phyloP scores from a whole-genome alignment of 106 monocot species.

The Acanthochlamys bracteata region DNA sequence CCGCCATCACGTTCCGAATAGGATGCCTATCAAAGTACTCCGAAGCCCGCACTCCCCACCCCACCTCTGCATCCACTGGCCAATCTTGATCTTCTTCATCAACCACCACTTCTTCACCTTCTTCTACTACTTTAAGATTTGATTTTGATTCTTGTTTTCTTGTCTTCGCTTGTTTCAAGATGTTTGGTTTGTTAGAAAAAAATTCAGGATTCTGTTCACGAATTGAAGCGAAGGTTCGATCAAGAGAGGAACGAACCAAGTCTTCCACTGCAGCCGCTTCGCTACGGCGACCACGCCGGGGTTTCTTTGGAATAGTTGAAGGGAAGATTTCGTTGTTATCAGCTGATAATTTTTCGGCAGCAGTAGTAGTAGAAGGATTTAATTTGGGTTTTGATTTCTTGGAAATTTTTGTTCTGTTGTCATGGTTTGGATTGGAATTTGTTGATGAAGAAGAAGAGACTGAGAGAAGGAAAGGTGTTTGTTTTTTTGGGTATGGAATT shows the following conservation, averaged over 20 bases:
- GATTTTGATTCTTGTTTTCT: conserved; percentile 1
- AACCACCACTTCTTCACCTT: conserved; percentile 20
- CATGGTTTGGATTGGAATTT: too few species aligned
- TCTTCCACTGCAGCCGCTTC: conserved; percentile 90
- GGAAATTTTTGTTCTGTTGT: too few species aligned
- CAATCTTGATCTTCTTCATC: conserved; percentile 79
- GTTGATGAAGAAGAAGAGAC: too few species aligned
- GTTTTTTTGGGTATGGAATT: too few species aligned
- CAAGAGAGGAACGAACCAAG: conserved; percentile 58
- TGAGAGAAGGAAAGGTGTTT: too few species aligned
- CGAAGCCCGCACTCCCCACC: conserved; percentile 85
- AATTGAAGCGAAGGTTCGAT: conserved; percentile 56
- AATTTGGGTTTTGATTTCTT: too few species aligned
- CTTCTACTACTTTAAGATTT: conserved; percentile 4
- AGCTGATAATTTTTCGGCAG: too few species aligned
- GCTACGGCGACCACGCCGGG: conserved; percentile 61
- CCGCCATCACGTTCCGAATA: conserved; percentile 79
- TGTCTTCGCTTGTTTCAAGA: conserved; percentile 39
- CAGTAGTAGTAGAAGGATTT: too few species aligned
- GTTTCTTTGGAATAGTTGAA: conserved; percentile 38
- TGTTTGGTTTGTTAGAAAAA: conserved; percentile 36
- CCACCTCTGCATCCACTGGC: conserved; percentile 88
- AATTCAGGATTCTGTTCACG: conserved; percentile 37
- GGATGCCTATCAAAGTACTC: conserved; percentile 94
- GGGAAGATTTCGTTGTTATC: too few species aligned